Evolutionary conservation across 2,329 filamentous ascomycete species (phyloP).

Genomic region (Simplicillium sp.): DNA sequence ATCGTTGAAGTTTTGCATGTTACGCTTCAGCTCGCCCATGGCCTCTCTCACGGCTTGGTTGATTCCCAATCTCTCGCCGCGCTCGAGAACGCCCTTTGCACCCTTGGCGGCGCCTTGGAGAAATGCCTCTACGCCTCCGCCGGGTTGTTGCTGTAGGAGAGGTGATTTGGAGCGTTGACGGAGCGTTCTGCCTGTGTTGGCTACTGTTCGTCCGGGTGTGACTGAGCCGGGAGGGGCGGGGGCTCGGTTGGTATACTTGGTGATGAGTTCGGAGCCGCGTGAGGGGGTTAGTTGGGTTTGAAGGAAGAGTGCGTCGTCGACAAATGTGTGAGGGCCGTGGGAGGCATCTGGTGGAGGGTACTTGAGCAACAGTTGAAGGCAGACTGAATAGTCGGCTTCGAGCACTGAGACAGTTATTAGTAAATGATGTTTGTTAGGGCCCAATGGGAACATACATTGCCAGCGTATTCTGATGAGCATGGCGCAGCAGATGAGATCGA

Average conservation of each 20-base stretch:
- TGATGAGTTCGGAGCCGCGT: conserved; percentile 57
- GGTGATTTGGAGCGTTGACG: conserved; percentile 35
- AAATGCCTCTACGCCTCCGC: conserved; percentile 56
- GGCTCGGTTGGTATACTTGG: conserved; percentile 57
- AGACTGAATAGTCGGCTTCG: conserved; percentile 78
- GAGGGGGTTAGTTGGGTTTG: conserved; percentile 51
- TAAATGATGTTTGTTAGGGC: not conserved
- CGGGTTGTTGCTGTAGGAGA: conserved; percentile 37
- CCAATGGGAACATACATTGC: conserved; percentile 53
- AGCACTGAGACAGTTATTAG: conserved; percentile 48
- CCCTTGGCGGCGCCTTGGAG: conserved; percentile 70
- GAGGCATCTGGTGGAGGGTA: conserved; percentile 61
- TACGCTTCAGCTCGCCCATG: conserved; percentile 69
- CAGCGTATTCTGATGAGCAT: conserved; percentile 91
- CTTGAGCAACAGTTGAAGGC: conserved; percentile 71
- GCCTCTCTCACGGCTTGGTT: conserved; percentile 76
- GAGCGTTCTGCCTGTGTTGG: conserved; percentile 11
- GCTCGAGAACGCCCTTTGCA: conserved; percentile 64
- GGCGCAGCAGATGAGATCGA: conserved; percentile 85
- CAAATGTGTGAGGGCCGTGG: conserved; percentile 66
- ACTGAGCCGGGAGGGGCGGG: conserved; percentile 23
- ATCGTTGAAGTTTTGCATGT: conserved; percentile 59
- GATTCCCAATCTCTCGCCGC: conserved; percentile 67
- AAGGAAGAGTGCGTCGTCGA: conserved; percentile 75
- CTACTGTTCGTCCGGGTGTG: not conserved